Evolutionary conservation across 2,329 filamentous ascomycete genomes (phyloP), one percentile per base, ranked within the genome.

Genomic region (Microcera coccophila): DNA sequence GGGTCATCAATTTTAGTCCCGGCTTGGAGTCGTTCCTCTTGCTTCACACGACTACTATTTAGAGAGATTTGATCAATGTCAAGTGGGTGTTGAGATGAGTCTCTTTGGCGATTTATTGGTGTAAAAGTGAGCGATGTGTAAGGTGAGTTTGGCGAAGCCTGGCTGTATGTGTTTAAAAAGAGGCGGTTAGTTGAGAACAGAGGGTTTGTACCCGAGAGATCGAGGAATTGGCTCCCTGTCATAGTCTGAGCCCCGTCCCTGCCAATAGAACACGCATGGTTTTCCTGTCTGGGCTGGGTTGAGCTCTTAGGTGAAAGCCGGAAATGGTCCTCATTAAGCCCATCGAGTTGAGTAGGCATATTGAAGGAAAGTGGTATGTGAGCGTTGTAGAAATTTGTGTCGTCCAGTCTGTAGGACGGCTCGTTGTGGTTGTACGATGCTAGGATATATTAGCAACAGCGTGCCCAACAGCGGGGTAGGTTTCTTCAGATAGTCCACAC

Each of bases 161-260:
- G 54, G 29, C 45, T 53, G 20, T 55, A 62, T 5, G 62, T 38
- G 28, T 48, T 53, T 32, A 62, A 44, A 15, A 66, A 60, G 16
- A 57, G 22, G n/a, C 57, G 54, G 8, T 64, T 63, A 16, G 63
- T 62, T 12, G 58, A 47, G 29, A 65, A 60, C 16, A 67, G 53
- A 10, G 64, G 61, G 24, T 66, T 66, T 1, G 53, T 48, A 34
- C 60, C 59, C 14, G 64, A 39, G 10, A 62, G 47, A 9, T 52
- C 45, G 15, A 63, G 42, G 38, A 61, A 66, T 5, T 59, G 57
- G 12, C 35, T 57, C 5, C 45, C 53, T 22, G 38, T 47, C 8
- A 52, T 38, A 31, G 44, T 52, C 17, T 52, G 48, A 5, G 55
- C 14, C 4, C 52, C 32, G n/a, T 61, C 57, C 11, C 49, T 45